These are phyloP conservation scores for Penicillium parvum DNA, from an alignment of 495 filamentous ascomycete genomes.

Conservation along the genomic window DNA sequence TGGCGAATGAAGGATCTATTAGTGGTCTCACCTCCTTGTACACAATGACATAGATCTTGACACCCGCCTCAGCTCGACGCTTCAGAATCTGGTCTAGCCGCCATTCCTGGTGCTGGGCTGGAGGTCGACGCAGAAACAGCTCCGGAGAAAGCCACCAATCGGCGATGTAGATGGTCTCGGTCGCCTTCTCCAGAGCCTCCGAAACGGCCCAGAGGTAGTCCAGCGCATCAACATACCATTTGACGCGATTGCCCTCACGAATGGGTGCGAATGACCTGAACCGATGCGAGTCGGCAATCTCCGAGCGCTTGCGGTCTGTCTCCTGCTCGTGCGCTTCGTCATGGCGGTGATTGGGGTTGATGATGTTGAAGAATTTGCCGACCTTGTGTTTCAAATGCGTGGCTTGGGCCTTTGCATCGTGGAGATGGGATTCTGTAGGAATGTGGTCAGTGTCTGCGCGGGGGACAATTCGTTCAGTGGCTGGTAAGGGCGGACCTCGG, in stretches of 20 bases:
- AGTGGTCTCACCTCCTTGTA: slow-evolving; percentile 90
- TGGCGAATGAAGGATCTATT: no score
- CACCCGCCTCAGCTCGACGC: slow-evolving; percentile 80
- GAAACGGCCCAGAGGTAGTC: slow-evolving; percentile 95
- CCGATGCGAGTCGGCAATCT: slow-evolving; percentile 70
- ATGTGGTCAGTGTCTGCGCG: slow-evolving; percentile 10
- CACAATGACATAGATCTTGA: slow-evolving; percentile 91
- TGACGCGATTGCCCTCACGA: slow-evolving; percentile 77
- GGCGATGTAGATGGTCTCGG: slow-evolving; percentile 90
- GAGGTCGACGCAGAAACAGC: slow-evolving; percentile 82
- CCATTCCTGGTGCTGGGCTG: slow-evolving; percentile 78
- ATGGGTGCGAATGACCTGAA: slow-evolving; percentile 85
- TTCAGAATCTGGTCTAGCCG: slow-evolving; percentile 83
- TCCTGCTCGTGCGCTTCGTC: slow-evolving; percentile 86
- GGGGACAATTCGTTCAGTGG: neutral
- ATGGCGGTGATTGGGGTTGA: slow-evolving; percentile 91
- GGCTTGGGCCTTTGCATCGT: slow-evolving; percentile 45
- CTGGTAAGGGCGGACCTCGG: slow-evolving; percentile 22
- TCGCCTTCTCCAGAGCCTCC: slow-evolving; percentile 76
- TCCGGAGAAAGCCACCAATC: slow-evolving; percentile 98
- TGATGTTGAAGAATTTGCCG: slow-evolving; percentile 65
- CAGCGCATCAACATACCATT: slow-evolving; percentile 94
- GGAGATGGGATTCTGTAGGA: slow-evolving; percentile 34
- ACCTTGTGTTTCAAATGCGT: slow-evolving; percentile 57
- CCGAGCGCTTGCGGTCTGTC: slow-evolving; percentile 74